A percentile compares a stretch with the other conserved stretches of the same genome.
phyloP scores from a whole-genome alignment of 768 basidiomycete genomes.

The Podaxis sp. region DNA sequence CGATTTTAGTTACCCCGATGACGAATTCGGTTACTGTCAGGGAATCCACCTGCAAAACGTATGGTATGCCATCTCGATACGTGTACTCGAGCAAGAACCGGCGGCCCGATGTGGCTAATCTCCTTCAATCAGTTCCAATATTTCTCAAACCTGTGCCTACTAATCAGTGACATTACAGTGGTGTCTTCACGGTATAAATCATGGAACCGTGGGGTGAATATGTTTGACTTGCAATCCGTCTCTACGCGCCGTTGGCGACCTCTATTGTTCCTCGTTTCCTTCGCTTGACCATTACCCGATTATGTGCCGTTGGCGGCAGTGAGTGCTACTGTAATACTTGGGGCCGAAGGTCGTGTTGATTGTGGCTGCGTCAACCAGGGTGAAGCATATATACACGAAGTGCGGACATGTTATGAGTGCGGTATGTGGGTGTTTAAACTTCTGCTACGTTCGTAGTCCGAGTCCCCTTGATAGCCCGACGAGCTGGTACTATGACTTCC shows the following conservation, averaged over 20 bases:
- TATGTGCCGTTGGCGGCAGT: slow-evolving; percentile 82
- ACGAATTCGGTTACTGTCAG: slow-evolving; percentile 1
- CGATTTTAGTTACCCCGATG: not conserved
- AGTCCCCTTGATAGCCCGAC: slow-evolving; percentile 46
- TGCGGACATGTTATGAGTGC: slow-evolving; percentile 53
- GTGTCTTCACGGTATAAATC: slow-evolving; percentile 9
- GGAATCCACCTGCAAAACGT: not conserved
- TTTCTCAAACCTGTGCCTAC: not conserved
- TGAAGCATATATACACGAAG: slow-evolving; percentile 57
- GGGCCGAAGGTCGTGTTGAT: not conserved
- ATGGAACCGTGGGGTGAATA: slow-evolving; percentile 1
- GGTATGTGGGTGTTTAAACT: slow-evolving; percentile 8
- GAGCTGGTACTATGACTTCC: slow-evolving; percentile 45
- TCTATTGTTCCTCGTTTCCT: slow-evolving; percentile 23
- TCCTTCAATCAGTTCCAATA: slow-evolving; percentile 3
- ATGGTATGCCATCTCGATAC: slow-evolving; percentile 13
- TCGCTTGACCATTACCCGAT: slow-evolving; percentile 20
- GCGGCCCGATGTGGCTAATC: slow-evolving; percentile 8
- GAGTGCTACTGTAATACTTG: slow-evolving; percentile 19
- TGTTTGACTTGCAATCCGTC: slow-evolving; percentile 17
- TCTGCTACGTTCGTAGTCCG: not conserved
- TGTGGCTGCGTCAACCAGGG: slow-evolving; percentile 37
- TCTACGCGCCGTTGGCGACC: slow-evolving; percentile 8
- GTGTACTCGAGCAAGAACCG: not conserved
- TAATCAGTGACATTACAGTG: not conserved